Evolutionary conservation across 352 stramenopile species (phyloP), one percentile per base, ranked within the genome.

Genomic region (Pythium rishiriense): DNA sequence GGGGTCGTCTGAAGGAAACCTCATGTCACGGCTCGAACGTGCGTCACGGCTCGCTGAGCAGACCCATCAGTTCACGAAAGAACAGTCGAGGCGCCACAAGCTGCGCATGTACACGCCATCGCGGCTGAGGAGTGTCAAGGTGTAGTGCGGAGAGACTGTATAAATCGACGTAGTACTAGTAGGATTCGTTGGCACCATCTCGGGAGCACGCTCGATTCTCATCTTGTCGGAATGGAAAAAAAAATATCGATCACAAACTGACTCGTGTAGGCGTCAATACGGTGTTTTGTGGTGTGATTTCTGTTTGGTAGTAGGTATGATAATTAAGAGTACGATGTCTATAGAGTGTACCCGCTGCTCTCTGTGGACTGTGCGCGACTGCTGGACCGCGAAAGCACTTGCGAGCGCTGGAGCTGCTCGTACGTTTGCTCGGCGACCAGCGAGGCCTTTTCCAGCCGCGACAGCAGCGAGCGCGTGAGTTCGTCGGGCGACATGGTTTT

Each of bases 361-460:
- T 54, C 26, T 5, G 48, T 31, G 8, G 49, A 56, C 24, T 15
- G 17, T 8, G 29, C 49, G 17, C 49, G 49, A 12, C 49, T 56
- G n/a, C 29, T 56, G 49, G 49, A 56, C 28, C 49, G 49, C 29
- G 28, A 43, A 11, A 56, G 29, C 12, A 43, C 49, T 11, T 56
- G 49, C 49, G 49, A 42, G 9, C 49, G 33, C 51, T 49, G 33
- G 37, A 48, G 33, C 22, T 48, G 51, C 35, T 58, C 33, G 51
- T 48, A 45, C 51, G 51, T 58, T 19, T 58, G 21, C 35, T 58
- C 35, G 51, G 51, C 51, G 22, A 48, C 37, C 1, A 56, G 49
- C 19, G 49, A 56, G 19, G 49, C 49, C n/a, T 56, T 29, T 45
- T 56, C 49, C 9, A 56, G 49, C 15, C 49, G 49, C n/a, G 49